Evolutionary conservation across 2,329 filamentous ascomycete genomes (phyloP).

Genomic region (Claviceps sp.): DNA sequence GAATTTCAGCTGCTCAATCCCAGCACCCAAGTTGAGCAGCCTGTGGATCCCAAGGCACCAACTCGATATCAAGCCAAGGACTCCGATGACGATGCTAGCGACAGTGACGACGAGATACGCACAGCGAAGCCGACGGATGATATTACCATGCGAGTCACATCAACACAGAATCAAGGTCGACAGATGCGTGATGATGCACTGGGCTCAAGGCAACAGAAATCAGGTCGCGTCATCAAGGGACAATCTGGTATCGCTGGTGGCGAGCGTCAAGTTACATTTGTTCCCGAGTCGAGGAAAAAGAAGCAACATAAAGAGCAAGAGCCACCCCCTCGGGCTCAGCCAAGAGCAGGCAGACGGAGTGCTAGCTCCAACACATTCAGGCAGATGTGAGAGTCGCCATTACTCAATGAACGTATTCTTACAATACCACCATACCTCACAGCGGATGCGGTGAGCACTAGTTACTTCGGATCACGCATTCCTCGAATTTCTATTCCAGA

Average conservation of each 20-base stretch:
- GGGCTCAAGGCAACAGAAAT: constrained; percentile 40
- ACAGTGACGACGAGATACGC: constrained; percentile 20
- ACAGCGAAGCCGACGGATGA: constrained; percentile 19
- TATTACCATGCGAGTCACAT: constrained; percentile 54
- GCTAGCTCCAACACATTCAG: constrained; percentile 67
- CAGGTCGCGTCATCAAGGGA: constrained; percentile 31
- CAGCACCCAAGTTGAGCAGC: constrained; percentile 47
- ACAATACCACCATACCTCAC: not conserved
- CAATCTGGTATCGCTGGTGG: constrained; percentile 39
- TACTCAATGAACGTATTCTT: constrained; percentile 5
- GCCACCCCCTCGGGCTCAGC: constrained; percentile 18
- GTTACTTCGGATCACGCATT: too few species aligned
- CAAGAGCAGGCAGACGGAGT: constrained; percentile 43
- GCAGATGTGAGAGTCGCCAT: constrained; percentile 33
- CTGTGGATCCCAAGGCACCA: constrained; percentile 20
- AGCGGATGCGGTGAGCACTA: not conserved
- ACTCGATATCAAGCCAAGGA: constrained; percentile 25
- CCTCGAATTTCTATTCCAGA: too few species aligned
- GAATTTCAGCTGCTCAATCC: constrained; percentile 87
- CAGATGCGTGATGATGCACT: constrained; percentile 42
- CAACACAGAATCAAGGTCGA: constrained; percentile 47
- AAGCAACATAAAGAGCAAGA: constrained; percentile 25
- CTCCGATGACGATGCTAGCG: constrained; percentile 31
- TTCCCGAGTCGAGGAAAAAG: constrained; percentile 44
- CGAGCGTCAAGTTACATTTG: constrained; percentile 60